Evolutionary conservation across 495 filamentous ascomycete species (phyloP).

Genomic region (Choiromyces venosus): DNA sequence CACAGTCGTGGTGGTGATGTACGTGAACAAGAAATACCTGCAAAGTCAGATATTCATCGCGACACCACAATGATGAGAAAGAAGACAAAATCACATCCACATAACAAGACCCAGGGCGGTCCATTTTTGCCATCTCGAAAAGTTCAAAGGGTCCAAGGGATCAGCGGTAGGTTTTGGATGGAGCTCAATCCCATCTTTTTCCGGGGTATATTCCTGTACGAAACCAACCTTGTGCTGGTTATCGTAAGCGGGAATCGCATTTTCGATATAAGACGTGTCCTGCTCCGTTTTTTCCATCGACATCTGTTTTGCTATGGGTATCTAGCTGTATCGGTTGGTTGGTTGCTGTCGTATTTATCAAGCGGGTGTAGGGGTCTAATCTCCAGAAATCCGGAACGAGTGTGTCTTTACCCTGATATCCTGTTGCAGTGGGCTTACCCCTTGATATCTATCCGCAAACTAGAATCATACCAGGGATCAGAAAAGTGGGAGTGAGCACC

Average conservation of each 20-base stretch:
- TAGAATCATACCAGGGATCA: background rate
- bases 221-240: conserved; percentile 14
- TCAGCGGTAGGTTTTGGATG: conserved; percentile 54
- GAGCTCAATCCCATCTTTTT: conserved; percentile 44
- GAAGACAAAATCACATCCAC: conserved; percentile 47
- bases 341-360: background rate
- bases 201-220: conserved; percentile 26
- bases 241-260: background rate
- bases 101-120: conserved; percentile 54
- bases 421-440: background rate
- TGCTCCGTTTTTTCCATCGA: background rate
- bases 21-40: conserved; percentile 62
- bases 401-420: background rate
- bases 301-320: background rate
- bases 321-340: background rate
- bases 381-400: background rate
- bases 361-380: background rate
- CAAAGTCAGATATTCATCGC: background rate
- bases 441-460: background rate
- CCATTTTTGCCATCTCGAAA: conserved; percentile 51
- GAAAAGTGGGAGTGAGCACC: background rate
- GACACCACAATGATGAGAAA: background rate
- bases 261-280: background rate
- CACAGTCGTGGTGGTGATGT: conserved; percentile 58
- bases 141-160: conserved; percentile 57